Base-by-base conservation (phyloP, 148 eudicot genomes). In the Silene uniflora region DNA sequence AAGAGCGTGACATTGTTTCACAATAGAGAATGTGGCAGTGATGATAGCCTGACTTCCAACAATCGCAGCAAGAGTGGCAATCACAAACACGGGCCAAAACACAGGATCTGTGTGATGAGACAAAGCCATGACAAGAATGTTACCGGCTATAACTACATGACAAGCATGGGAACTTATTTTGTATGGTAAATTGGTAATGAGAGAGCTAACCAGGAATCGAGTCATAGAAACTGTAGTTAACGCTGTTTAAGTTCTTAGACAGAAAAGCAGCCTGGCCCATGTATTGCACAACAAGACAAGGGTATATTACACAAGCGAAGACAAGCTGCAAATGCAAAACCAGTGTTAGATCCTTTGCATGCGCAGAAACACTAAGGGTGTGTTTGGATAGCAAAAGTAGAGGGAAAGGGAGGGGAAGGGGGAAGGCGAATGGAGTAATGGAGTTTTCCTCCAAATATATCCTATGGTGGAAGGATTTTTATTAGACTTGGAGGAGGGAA, bases 251-350 rank as follows among this genome's bases (percentile, higher is more conserved):
- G 76, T 95, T 88, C 81, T 80, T 85, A 54, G 97, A 87, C 72
- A 90, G 76, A 83, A 52, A 95, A 69, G 99, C 99, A 84, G 97
- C 97, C 88, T 92, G 99, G 72, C 99, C 99, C 99, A 95, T 89
- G 84, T 95, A 95, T 83, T 92, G 97, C 66, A 95, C 83, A 66
- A 95, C 92, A 76, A 95, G 88, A 75, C 96, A 92, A 71, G 97
- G 98, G 80, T 95, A 95, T 81, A 95, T 78, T 69, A 89, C 67
- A 67, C 79, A 75, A 21, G 87, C 84, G 80, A 95, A 95, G 47
- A 88, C 92, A 44, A 92, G 86, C 99, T 95, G 97, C 86, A 86
- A 39, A 69, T 64, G 58, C 14, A 49, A 80, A n/a, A 80, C 71
- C 65, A 32, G 7, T 12, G 68, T 47, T 14, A 76, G 47, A 73